phyloP scores from a whole-genome alignment of 2,329 filamentous ascomycete genomes.

The Cladosporium sp. region DNA sequence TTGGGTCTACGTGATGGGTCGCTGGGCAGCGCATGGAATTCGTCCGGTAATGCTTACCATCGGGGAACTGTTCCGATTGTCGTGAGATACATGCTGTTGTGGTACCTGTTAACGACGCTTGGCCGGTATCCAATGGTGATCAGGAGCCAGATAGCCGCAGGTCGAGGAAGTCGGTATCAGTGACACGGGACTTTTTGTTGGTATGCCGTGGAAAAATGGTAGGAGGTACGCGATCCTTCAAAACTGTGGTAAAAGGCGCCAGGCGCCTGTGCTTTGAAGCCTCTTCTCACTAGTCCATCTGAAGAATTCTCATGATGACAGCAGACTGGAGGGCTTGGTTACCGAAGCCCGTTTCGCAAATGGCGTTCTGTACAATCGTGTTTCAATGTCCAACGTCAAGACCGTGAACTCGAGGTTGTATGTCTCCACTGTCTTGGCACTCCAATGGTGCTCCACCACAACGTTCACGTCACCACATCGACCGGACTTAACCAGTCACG shows the following conservation, averaged over 20 bases:
- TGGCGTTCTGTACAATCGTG: background rate
- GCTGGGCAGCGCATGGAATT: too few relatives aligned
- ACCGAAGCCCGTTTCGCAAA: background rate
- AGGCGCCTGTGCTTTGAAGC: background rate
- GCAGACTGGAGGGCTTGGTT: background rate
- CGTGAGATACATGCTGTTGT: background rate
- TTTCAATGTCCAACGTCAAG: background rate
- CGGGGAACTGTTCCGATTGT: background rate
- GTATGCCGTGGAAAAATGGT: background rate
- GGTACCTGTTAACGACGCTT: background rate
- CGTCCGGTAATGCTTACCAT: background rate
- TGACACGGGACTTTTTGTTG: background rate
- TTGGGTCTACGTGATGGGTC: too few relatives aligned
- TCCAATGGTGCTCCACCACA: background rate
- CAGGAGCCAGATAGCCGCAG: background rate
- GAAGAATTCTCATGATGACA: too few relatives aligned
- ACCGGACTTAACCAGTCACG: background rate
- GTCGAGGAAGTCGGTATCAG: background rate
- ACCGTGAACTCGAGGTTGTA: background rate
- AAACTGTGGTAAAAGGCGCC: background rate
- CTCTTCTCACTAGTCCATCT: too few relatives aligned
- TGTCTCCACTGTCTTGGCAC: background rate
- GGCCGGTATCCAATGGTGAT: too few relatives aligned
- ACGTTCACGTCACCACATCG: background rate
- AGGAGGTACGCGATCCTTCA: background rate